Evolutionary conservation across 2,329 filamentous ascomycete genomes (phyloP), one percentile per base, ranked within the genome.

Genomic region (Xylariaceae sp.): DNA sequence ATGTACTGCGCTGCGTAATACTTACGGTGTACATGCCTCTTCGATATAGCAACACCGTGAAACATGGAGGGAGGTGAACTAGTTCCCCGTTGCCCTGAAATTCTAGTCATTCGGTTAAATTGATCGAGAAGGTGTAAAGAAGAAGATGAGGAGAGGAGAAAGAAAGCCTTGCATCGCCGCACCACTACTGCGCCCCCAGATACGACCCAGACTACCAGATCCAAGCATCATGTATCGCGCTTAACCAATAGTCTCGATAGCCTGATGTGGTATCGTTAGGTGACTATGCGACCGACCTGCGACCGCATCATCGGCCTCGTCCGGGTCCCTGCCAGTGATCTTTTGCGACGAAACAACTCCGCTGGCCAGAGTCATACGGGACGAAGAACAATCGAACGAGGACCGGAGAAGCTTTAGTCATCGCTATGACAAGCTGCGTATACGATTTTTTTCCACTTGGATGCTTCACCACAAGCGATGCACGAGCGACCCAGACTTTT

Each of bases 121-220:
- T 21, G 37, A 47, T 41, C 28, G 34, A 19, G 39, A 46, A 8
- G 29, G 33, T 21, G 23, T 2, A 39, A 33, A 40, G 24, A 36
- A 24, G 17, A 60, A 19, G 28, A 26, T 9, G 44, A 44, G 41
- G 33, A 52, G 49, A 61, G 43, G 43, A 47, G 41, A 48, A 52
- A 63, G 60, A 65, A 61, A 67, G 64, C 62, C 65, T 57, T 62
- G 58, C 65, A 65, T 60, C 62, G 65, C 65, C 66, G 59, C 64
- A 65, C 36, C 31, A 21, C 16, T 53, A 54, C 58, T 56, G 60
- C 23, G 53, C 53, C 62, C 62, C 58, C 61, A n/a, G n/a, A n/a
- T n/a, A n/a, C n/a, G n/a, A n/a, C n/a, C n/a, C n/a, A n/a, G n/a
- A n/a, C n/a, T n/a, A n/a, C n/a, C n/a, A 37, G 53, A 47, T 41